These are phyloP conservation scores for Ophidiomyces ophidiicola DNA, from an alignment of 2,329 filamentous ascomycete species.

Conservation along the genomic window DNA sequence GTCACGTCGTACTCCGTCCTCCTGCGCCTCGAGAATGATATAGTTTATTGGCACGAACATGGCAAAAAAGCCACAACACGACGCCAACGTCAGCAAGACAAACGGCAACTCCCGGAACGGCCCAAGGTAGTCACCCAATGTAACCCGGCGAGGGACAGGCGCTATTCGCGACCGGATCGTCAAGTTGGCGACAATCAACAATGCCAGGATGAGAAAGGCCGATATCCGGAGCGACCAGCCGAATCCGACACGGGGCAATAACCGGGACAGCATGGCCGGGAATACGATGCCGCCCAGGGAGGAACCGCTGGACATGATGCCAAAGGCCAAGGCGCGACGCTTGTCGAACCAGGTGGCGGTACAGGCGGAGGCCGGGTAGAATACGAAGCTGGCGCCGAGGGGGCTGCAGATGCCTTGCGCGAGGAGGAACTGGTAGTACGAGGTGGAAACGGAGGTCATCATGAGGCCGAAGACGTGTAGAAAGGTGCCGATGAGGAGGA, in stretches of 20 bases:
- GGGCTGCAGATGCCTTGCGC: slow-evolving; percentile 44
- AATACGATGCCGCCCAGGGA: slow-evolving; percentile 49
- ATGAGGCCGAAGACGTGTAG: slow-evolving; percentile 48
- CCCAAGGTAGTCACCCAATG: slow-evolving; percentile 4
- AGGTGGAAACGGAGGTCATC: slow-evolving; percentile 43
- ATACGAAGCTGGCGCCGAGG: slow-evolving; percentile 40
- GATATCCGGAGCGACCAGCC: slow-evolving; percentile 46
- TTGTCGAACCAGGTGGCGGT: slow-evolving; percentile 42
- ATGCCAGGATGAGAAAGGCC: slow-evolving; percentile 49
- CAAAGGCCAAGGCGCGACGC: slow-evolving; percentile 42
- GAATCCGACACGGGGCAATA: slow-evolving; percentile 44
- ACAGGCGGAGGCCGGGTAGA: slow-evolving; percentile 33
- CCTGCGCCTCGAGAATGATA: slow-evolving; percentile 17
- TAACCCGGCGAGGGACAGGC: slow-evolving; percentile 15
- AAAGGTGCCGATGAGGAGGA: slow-evolving; percentile 41
- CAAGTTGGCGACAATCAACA: slow-evolving; percentile 42
- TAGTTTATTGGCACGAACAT: slow-evolving; percentile 13
- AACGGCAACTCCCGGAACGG: slow-evolving; percentile 39
- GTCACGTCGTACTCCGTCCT: slow-evolving; percentile 17
- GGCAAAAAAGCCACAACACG: slow-evolving; percentile 45
- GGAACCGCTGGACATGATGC: slow-evolving; percentile 43
- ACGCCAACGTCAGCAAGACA: slow-evolving; percentile 33
- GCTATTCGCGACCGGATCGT: slow-evolving; percentile 40
- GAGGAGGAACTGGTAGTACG: slow-evolving; percentile 48
- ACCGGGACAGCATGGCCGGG: slow-evolving; percentile 47